phyloP scores from a whole-genome alignment of 768 basidiomycete genomes.

The Termitomyces sp. region DNA sequence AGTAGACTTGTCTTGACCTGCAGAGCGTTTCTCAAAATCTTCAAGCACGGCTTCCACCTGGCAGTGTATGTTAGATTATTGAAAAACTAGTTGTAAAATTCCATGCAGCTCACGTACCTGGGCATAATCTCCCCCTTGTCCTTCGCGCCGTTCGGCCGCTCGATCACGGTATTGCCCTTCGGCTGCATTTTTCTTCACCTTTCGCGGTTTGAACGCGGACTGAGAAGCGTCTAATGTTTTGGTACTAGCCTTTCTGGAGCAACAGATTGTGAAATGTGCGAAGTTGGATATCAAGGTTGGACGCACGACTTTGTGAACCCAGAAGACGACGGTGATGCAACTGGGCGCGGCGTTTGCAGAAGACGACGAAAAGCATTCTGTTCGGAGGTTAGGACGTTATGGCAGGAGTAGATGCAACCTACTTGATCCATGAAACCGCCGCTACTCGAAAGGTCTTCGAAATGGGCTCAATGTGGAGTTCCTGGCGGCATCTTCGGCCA shows the following conservation, averaged over 20 bases:
- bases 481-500: too few relatives aligned
- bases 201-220: constrained; percentile 79
- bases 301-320: constrained; percentile 29
- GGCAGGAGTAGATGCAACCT: constrained; percentile 1
- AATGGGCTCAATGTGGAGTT: too few relatives aligned
- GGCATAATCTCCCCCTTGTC: constrained; percentile 70
- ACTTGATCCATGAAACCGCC: constrained; percentile 33
- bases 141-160: constrained; percentile 68
- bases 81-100: not conserved
- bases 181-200: constrained; percentile 54
- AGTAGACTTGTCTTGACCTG: constrained; percentile 53
- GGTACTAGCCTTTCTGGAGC: constrained; percentile 38
- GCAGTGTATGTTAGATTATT: constrained; percentile 5
- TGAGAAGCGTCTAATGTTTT: constrained; percentile 40
- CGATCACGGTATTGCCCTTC: constrained; percentile 67
- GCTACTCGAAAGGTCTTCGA: not conserved
- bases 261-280: constrained; percentile 1
- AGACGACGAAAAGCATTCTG: constrained; percentile 63
- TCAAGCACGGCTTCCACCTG: constrained; percentile 80
- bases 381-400: not conserved
- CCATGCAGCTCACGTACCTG: constrained; percentile 39
- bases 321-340: constrained; percentile 19
- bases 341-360: constrained; percentile 32
- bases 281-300: not conserved
- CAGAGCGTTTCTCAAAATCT: constrained; percentile 70